Evolutionary conservation across 345 rosid species (phyloP).

Genomic region (Garcia nutans): DNA sequence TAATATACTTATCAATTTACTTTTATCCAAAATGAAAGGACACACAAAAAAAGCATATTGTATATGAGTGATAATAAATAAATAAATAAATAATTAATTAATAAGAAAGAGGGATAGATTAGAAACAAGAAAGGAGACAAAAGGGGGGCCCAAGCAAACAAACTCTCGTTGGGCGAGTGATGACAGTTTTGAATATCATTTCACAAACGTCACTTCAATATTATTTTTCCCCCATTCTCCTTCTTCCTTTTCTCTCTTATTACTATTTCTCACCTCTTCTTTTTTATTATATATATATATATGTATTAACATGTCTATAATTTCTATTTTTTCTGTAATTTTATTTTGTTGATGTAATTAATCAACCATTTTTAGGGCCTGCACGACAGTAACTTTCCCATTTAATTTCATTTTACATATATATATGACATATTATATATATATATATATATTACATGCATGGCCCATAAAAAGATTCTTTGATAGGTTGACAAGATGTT

Average conservation of each 20-base stretch:
- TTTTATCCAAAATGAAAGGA: too few species aligned
- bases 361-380: not conserved
- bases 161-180: constrained; percentile 16
- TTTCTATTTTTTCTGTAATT: too few species aligned
- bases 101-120: too few species aligned
- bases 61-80: too few species aligned
- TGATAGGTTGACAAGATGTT: constrained; percentile 14
- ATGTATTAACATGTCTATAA: too few species aligned
- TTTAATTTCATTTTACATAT: not conserved
- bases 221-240: not conserved
- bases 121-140: constrained; percentile 2
- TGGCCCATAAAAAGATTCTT: constrained; percentile 15
- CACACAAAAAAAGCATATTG: too few species aligned
- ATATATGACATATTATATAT: too few species aligned
- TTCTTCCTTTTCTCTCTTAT: not conserved
- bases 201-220: constrained; percentile 15
- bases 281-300: too few species aligned
- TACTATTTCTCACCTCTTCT: too few species aligned
- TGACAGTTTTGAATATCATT: constrained; percentile 19
- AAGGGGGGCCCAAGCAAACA: constrained; percentile 21
- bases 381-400: not conserved
- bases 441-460: not conserved
- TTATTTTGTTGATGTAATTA: not conserved
- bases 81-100: too few species aligned
- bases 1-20: too few species aligned